Conservation (phyloP, 306 rosid genomes). For the Acacia melanoxylon region DNA sequence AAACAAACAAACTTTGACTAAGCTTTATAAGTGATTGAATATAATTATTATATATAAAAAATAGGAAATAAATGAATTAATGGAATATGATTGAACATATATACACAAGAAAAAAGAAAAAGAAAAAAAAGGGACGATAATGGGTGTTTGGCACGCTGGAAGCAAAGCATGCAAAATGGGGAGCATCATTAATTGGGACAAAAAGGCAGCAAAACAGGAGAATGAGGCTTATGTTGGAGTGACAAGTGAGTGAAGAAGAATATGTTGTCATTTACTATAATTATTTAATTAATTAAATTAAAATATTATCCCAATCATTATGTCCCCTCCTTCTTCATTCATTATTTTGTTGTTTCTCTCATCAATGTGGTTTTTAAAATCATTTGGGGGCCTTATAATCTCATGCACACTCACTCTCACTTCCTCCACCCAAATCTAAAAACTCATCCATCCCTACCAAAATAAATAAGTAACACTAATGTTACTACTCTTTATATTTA, state of each 20-base stretch:
- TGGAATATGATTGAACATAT: background rate
- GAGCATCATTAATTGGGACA: conserved; percentile 38
- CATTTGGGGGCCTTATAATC: conserved; percentile 51
- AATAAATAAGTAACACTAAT: background rate
- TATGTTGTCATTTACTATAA: background rate
- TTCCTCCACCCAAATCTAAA: too few relatives aligned
- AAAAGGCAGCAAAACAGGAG: conserved; percentile 21
- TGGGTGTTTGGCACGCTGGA: conserved; percentile 40
- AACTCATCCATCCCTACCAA: background rate
- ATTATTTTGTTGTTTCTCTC: conserved; percentile 72
- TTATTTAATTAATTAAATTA: background rate
- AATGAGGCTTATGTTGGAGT: conserved; percentile 1
- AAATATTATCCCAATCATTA: conserved; percentile 60
- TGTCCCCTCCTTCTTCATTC: conserved; percentile 56
- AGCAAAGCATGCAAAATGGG: conserved; percentile 44
- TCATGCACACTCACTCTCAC: background rate
- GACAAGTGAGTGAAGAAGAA: background rate
- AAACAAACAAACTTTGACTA: background rate
- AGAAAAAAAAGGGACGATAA: conserved; percentile 9
- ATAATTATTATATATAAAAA: background rate
- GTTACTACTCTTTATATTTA: background rate
- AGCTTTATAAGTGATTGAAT: background rate
- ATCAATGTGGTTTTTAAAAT: conserved; percentile 45
- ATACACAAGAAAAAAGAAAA: background rate
- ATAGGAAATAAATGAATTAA: background rate